Percentiles rank a stretch among this genome's conserved stretches.
Conservation (phyloP, 805 yeast genomes). For the Candida manassasensis region DNA sequence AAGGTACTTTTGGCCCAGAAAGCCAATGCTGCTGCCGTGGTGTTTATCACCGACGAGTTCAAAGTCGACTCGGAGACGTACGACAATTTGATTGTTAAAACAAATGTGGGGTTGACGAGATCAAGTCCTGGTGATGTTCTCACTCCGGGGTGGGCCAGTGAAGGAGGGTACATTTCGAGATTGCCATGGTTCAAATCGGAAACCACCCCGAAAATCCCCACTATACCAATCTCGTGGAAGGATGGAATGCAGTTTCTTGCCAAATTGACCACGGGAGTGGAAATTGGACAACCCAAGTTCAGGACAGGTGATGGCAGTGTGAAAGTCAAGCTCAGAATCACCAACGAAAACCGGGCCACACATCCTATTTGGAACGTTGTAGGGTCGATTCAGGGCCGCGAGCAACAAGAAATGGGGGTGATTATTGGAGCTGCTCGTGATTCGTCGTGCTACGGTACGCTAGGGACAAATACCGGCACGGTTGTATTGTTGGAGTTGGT, state of each 20-base stretch:
- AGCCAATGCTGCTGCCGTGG: constrained; percentile 57
- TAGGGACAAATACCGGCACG: constrained; percentile 69
- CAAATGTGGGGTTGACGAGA: constrained; percentile 55
- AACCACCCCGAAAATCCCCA: constrained; percentile 66
- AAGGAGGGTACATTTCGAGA: constrained; percentile 33
- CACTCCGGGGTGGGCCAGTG: constrained; percentile 70
- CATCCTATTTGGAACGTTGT: constrained; percentile 77
- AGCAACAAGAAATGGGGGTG: constrained; percentile 68
- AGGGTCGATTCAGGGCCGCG: constrained; percentile 75
- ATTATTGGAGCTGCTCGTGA: constrained; percentile 84
- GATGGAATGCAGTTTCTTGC: constrained; percentile 47
- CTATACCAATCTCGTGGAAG: constrained; percentile 70
- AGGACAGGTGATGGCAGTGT: constrained; percentile 9
- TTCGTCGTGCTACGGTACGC: constrained; percentile 70
- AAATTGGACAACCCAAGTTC: constrained; percentile 26
- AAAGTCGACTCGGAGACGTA: constrained; percentile 13
- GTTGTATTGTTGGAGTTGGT: constrained; percentile 67
- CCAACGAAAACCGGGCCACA: constrained; percentile 42
- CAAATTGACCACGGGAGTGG: constrained; percentile 28
- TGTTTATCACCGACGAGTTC: constrained; percentile 49
- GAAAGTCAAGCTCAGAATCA: constrained; percentile 22
- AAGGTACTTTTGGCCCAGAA: constrained; percentile 47
- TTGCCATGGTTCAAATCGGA: constrained; percentile 42
- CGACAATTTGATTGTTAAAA: constrained; percentile 47
- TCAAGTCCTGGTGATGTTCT: constrained; percentile 72